Evolutionary conservation across 139 green algal genomes (phyloP), one percentile per base, ranked within the genome.

Genomic region (Closterium sp.): DNA sequence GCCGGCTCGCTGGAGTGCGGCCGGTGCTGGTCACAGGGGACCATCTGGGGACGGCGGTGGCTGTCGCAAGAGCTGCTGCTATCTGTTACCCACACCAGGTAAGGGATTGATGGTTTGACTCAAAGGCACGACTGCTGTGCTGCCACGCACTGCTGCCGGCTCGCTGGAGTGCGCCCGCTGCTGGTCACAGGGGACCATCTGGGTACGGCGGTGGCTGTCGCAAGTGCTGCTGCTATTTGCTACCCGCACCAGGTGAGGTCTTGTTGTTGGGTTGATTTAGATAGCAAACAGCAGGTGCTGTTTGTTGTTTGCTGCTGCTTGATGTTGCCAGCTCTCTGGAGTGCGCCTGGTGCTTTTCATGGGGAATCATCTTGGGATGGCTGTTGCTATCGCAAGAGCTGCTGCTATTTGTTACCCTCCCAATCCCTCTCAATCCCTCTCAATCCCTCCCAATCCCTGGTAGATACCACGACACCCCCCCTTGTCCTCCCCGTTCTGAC

Each of bases 111-210:
- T n/a, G n/a, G n/a, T n/a, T n/a, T n/a, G n/a, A n/a, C n/a, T n/a
- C n/a, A n/a, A n/a, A n/a, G n/a, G n/a, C n/a, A n/a, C n/a, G n/a
- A 9, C n/a, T 33, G n/a, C n/a, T 32, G 30, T 33, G 30, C 81
- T 33, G n/a, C 81, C 9, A n/a, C n/a, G n/a, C n/a, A 12, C 30
- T 32, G 81, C 81, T 88, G 85, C 23, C 25, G 28, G 8, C 25
- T n/a, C 25, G 88, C 88, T 4, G 88, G 88, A 3, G 84, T 91
- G 31, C 33, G 33, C 83, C 55, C 88, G 7, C 10, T 87, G 23
- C 98, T 99, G 97, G 98, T 99, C 25, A 99, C 97, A 2, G 97
- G 98, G 23, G 98, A 99, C 95, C 99, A 99, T 96, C 96, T 98
- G 36, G 94, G 98, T 94, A 99, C 98, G 4, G 98, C 98, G 4